phyloP scores from a whole-genome alignment of 1,284 basidiomycete species.

The Trametes sp. region DNA sequence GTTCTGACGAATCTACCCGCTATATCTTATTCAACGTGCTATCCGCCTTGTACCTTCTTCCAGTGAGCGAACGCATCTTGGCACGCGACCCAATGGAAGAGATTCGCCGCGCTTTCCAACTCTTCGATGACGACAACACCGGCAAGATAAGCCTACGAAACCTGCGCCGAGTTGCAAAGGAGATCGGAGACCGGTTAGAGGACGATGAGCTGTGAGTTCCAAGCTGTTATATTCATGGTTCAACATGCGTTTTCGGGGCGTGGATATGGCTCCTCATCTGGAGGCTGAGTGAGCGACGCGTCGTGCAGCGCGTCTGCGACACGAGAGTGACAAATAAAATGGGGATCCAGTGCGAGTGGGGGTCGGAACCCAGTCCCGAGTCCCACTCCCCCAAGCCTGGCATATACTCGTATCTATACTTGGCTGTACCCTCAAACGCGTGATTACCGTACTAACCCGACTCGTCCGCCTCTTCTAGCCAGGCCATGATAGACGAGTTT shows the following conservation, averaged over 20 bases:
- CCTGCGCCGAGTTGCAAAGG: conserved; percentile 93
- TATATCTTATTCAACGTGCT: conserved; percentile 23
- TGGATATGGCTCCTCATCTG: too few species aligned
- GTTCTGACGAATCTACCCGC: background rate
- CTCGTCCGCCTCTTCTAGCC: conserved; percentile 56
- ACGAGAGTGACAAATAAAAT: too few species aligned
- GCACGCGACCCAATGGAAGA: conserved; percentile 97
- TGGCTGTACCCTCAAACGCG: conserved; percentile 3
- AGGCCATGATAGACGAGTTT: conserved; percentile 99
- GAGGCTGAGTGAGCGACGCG: too few species aligned
- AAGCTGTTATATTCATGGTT: background rate
- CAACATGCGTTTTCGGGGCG: background rate
- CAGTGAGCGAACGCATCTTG: conserved; percentile 95
- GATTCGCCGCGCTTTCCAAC: conserved; percentile 92
- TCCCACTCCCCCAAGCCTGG: too few species aligned
- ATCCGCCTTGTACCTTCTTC: conserved; percentile 19
- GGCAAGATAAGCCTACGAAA: conserved; percentile 95
- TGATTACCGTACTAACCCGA: background rate
- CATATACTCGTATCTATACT: too few species aligned
- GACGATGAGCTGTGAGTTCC: conserved; percentile 92
- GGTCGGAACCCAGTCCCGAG: too few species aligned
- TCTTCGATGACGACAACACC: conserved; percentile 97
- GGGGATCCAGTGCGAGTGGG: too few species aligned
- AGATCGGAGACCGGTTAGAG: conserved; percentile 94
- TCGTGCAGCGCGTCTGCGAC: too few species aligned